These are phyloP conservation scores for Erodium moschatum DNA, from an alignment of 441 rosid species.

Conservation along the genomic window DNA sequence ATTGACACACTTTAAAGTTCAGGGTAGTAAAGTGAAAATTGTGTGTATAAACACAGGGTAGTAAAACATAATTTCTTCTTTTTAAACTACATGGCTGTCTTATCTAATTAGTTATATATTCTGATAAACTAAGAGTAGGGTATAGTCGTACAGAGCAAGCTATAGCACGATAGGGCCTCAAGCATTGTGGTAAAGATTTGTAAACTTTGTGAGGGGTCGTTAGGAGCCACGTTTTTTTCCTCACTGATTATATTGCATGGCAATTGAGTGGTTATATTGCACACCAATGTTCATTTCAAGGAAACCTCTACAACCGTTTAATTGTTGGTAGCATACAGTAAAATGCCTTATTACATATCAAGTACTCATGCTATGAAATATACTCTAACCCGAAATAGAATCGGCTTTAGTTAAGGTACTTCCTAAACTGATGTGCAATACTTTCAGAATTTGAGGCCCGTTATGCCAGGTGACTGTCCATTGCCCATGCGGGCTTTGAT, in stretches of 20 bases:
- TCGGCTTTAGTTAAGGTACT: no score
- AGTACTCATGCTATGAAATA: not conserved
- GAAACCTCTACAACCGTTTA: not conserved
- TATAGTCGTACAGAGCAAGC: not conserved
- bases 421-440: not conserved
- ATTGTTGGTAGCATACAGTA: not conserved
- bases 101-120: not conserved
- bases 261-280: not conserved
- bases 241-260: not conserved
- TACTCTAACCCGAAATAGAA: no score
- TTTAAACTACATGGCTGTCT: not conserved
- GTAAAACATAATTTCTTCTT: no score
- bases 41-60: no score
- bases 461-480: slow-evolving; percentile 58
- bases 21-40: no score
- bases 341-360: not conserved
- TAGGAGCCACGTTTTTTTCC: not conserved
- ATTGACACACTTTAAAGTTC: no score
- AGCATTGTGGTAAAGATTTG: not conserved
- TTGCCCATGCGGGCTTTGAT: slow-evolving; percentile 67
- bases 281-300: no score
- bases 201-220: not conserved
- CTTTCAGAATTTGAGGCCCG: slow-evolving; percentile 73
- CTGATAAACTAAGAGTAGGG: not conserved
- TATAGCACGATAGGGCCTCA: not conserved